Evolutionary conservation across 202 grass and related monocot genomes (phyloP), one percentile per base, ranked within the genome.

Genomic region (Setaria viridis): DNA sequence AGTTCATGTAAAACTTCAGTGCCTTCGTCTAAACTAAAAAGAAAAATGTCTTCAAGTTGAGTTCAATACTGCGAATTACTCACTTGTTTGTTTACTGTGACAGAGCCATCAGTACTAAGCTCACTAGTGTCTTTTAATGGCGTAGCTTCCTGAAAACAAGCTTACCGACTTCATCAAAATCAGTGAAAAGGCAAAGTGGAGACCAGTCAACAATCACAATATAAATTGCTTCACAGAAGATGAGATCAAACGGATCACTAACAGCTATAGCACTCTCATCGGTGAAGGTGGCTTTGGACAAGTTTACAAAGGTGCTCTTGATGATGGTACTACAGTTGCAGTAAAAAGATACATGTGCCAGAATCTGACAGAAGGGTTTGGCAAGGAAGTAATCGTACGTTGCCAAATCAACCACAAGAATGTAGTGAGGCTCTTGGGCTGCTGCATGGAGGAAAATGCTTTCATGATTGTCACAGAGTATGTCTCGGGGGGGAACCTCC

Each of bases 241-340:
- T 42, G 65, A 67, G 2, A 67, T 67, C 39, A 67, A 11, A 42
- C 37, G 35, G 65, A 67, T 67, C 37, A 67, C 65, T 20, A 42
- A 67, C 8, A 42, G 35, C 39, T 67, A 67, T 5, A 42, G 35
- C 16, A 20, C 65, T 11, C 55, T 53, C 20, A 45, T 60, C 25
- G 55, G 74, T 5, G 2, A 77, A 77, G 74, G 74, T 77, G 74
- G 55, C 10, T 77, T 77, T 29, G 74, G 54, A 60, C 55, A 77
- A 60, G 74, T 77, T 60, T 60, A 77, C 74, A 35, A 4, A 77
- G 74, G 74, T 15, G 6, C 6, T 77, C 20, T 77, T 9, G 20
- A 45, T 42, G 74, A 60, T 60, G 55, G 35, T 45, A 77, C 35
- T 60, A 2, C 0, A 0, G 55, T 77, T 29, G 74, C 74, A 77